A percentile compares a stretch with the other conserved stretches of the same genome.
phyloP scores from a whole-genome alignment of 805 yeast genomes.

The Ogataea nitratoaversa region DNA sequence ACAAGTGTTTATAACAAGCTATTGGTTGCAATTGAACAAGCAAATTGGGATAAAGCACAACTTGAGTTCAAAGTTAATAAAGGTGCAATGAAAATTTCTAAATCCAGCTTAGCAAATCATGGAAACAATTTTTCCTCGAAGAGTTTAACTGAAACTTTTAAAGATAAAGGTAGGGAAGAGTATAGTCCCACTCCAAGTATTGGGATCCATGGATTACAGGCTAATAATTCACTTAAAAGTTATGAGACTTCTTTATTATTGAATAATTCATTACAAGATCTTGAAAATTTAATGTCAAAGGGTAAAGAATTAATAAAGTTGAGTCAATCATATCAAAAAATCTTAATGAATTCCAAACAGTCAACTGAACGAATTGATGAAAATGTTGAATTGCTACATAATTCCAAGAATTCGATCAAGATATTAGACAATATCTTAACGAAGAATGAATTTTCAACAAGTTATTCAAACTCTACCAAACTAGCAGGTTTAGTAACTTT shows the following conservation, averaged over 20 bases:
- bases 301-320: conserved; percentile 68
- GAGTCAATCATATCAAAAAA: conserved; percentile 39
- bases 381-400: conserved; percentile 23
- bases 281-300: conserved; percentile 71
- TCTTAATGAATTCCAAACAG: conserved; percentile 14
- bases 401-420: conserved; percentile 26
- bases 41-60: conserved; percentile 41
- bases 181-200: conserved; percentile 24
- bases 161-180: background rate
- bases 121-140: conserved; percentile 1
- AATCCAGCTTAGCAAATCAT: background rate
- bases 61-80: conserved; percentile 29
- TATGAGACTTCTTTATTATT: conserved; percentile 58
- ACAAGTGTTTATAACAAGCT: conserved; percentile 46
- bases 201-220: conserved; percentile 73
- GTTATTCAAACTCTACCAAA: conserved; percentile 19
- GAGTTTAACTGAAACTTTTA: conserved; percentile 1
- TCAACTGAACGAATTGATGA: conserved; percentile 18
- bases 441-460: conserved; percentile 24
- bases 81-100: conserved; percentile 26
- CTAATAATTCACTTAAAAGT: conserved; percentile 48
- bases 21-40: conserved; percentile 40
- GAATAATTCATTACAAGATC: conserved; percentile 67
- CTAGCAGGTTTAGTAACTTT: conserved; percentile 17
- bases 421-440: conserved; percentile 27